Percentiles rank a stretch among this genome's conserved stretches.
phyloP scores from a whole-genome alignment of 805 yeast genomes.

The Zygosaccharomyces siamensis region DNA sequence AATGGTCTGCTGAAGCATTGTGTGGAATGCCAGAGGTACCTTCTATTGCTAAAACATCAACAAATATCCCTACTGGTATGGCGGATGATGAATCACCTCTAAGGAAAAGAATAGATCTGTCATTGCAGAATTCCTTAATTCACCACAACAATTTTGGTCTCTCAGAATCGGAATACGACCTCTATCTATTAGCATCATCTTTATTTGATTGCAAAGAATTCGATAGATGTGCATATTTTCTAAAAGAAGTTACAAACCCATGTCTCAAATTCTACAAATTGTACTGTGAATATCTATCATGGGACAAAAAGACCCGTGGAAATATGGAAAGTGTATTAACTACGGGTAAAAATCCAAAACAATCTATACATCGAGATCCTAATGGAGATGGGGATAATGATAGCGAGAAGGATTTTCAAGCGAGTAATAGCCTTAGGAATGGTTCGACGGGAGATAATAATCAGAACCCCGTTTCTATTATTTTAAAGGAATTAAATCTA shows the following conservation, averaged over 20 bases:
- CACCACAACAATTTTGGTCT: conserved; percentile 13
- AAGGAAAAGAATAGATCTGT: conserved; percentile 12
- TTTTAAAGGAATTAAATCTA: conserved; percentile 41
- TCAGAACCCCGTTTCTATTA: conserved; percentile 27
- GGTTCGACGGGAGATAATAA: conserved; percentile 20
- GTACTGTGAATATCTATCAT: conserved; percentile 66
- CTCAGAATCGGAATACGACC: conserved; percentile 38
- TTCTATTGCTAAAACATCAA: background rate
- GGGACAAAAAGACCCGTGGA: conserved; percentile 72
- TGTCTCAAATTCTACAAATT: conserved; percentile 54
- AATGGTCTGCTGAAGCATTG: conserved; percentile 82
- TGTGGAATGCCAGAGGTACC: conserved; percentile 44
- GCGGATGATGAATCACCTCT: conserved; percentile 26
- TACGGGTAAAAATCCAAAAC: conserved; percentile 26
- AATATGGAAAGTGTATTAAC: conserved; percentile 63
- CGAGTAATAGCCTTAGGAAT: background rate
- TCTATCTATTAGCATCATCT: conserved; percentile 57
- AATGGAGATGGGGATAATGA: conserved; percentile 10
- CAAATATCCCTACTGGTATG: conserved; percentile 11
- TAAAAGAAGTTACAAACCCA: conserved; percentile 49
- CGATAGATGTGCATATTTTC: conserved; percentile 62
- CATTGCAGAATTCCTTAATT: conserved; percentile 3
- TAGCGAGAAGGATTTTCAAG: conserved; percentile 3
- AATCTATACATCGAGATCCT: conserved; percentile 7
- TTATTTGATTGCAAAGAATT: conserved; percentile 83